A percentile compares a stretch with the other conserved stretches of the same genome.
phyloP scores from a whole-genome alignment of 257 asterid genomes.

The Solanum paucissectum region DNA sequence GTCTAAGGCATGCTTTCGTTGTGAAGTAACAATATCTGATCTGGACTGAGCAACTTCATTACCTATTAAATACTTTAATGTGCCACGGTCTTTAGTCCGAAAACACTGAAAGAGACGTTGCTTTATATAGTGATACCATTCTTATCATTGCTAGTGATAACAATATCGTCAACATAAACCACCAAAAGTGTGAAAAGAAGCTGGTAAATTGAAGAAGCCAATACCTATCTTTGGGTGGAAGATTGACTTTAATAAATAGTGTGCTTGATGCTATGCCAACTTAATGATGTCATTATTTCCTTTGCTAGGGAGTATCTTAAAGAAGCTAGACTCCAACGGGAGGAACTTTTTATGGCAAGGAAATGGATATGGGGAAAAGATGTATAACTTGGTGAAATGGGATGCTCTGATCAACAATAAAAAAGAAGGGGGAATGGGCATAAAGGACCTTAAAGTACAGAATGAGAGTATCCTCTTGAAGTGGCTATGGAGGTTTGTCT shows the following conservation, averaged over 20 bases:
- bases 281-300: background rate
- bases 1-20: background rate
- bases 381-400: background rate
- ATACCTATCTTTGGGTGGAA: no score
- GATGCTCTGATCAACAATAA: background rate
- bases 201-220: no score
- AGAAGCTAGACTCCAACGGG: background rate
- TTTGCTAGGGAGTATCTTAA: background rate
- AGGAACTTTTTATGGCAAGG: background rate
- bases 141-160: background rate
- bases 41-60: background rate
- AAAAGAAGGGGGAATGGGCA: background rate
- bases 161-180: background rate
- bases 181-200: no score
- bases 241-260: no score
- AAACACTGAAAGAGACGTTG: background rate
- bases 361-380: background rate
- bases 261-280: background rate
- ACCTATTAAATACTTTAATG: background rate
- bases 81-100: background rate
- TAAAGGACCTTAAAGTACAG: background rate
- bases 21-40: background rate
- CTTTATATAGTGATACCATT: background rate
- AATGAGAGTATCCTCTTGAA: background rate
- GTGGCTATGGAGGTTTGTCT: background rate